Evolutionary conservation across 2,329 filamentous ascomycete genomes (phyloP).

Genomic region (Akanthomyces uredinophilus): DNA sequence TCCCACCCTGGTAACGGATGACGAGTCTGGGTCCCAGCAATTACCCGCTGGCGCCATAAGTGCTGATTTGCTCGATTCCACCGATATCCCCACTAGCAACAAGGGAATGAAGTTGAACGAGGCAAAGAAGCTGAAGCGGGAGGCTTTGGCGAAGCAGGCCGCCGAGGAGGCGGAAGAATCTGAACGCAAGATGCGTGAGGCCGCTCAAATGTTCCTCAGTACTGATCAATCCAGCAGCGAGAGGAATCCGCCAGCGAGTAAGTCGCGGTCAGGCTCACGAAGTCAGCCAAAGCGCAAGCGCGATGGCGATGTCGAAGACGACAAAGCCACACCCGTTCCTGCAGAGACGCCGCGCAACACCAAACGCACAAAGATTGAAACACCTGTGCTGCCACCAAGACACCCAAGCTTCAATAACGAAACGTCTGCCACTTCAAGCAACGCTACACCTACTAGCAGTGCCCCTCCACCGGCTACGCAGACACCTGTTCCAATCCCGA

Average conservation of each 20-base stretch:
- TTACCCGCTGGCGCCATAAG: constrained; percentile 57
- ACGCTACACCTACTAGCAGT: constrained; percentile 9
- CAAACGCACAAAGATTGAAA: constrained; percentile 54
- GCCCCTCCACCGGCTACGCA: constrained; percentile 27
- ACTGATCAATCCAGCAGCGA: constrained; percentile 23
- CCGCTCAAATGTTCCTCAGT: constrained; percentile 39
- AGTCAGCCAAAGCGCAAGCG: constrained; percentile 42
- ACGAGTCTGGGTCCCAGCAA: constrained; percentile 46
- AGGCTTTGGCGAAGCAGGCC: constrained; percentile 56
- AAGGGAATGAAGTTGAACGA: constrained; percentile 75
- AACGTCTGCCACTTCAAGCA: constrained; percentile 22
- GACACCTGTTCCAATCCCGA: constrained; percentile 38
- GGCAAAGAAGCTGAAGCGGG: constrained; percentile 67
- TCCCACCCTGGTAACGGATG: constrained; percentile 36
- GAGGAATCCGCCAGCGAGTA: constrained; percentile 20
- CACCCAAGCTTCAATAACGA: constrained; percentile 28
- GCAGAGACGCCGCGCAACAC: constrained; percentile 33
- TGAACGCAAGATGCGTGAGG: constrained; percentile 46
- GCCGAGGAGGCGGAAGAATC: constrained; percentile 59
- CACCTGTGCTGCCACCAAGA: constrained; percentile 46
- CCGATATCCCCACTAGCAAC: constrained; percentile 62
- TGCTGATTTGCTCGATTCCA: constrained; percentile 48
- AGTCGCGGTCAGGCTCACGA: constrained; percentile 28
- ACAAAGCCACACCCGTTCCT: constrained; percentile 26
- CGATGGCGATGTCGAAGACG: constrained; percentile 29